Evolutionary conservation across 768 basidiomycete species (phyloP).

Genomic region (Collybia sp.): DNA sequence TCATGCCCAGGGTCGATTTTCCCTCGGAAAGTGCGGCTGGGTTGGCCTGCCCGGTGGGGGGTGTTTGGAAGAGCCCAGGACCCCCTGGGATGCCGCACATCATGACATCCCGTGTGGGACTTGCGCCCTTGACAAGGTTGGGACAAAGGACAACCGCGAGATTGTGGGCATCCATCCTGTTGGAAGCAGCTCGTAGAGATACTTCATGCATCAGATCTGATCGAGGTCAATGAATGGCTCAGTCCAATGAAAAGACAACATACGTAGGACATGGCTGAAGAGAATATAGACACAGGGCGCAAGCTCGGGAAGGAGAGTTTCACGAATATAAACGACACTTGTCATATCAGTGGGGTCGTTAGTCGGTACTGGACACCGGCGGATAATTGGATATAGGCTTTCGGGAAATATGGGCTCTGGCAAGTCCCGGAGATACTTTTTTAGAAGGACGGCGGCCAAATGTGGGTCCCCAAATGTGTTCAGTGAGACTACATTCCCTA

Average conservation of each 20-base stretch:
- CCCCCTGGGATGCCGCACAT: slow-evolving; percentile 63
- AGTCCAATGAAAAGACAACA: slow-evolving; percentile 16
- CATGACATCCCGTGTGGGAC: slow-evolving; percentile 64
- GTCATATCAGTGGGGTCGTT: slow-evolving; percentile 52
- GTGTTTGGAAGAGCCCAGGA: slow-evolving; percentile 18
- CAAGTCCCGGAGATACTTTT: slow-evolving; percentile 81
- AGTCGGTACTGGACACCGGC: slow-evolving; percentile 59
- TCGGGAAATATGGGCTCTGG: slow-evolving; percentile 79
- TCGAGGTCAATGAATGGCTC: slow-evolving; percentile 2
- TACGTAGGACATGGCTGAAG: slow-evolving; percentile 64
- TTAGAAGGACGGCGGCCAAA: slow-evolving; percentile 79
- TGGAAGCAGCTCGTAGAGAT: slow-evolving; percentile 57
- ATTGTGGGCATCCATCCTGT: slow-evolving; percentile 83
- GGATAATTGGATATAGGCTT: slow-evolving; percentile 56
- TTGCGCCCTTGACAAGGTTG: slow-evolving; percentile 70
- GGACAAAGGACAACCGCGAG: slow-evolving; percentile 77
- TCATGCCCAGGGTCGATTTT: slow-evolving; percentile 60
- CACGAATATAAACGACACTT: slow-evolving; percentile 61
- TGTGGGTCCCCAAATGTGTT: slow-evolving; percentile 73
- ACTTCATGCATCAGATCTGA: slow-evolving; percentile 79
- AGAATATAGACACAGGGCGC: slow-evolving; percentile 70
- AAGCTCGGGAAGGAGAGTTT: slow-evolving; percentile 63
- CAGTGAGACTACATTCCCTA: slow-evolving; percentile 76
- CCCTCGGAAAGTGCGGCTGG: slow-evolving; percentile 33
- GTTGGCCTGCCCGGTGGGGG: slow-evolving; percentile 7